Evolutionary conservation across 2,329 filamentous ascomycete species (phyloP).

Genomic region (Cladophialophora psammophila): DNA sequence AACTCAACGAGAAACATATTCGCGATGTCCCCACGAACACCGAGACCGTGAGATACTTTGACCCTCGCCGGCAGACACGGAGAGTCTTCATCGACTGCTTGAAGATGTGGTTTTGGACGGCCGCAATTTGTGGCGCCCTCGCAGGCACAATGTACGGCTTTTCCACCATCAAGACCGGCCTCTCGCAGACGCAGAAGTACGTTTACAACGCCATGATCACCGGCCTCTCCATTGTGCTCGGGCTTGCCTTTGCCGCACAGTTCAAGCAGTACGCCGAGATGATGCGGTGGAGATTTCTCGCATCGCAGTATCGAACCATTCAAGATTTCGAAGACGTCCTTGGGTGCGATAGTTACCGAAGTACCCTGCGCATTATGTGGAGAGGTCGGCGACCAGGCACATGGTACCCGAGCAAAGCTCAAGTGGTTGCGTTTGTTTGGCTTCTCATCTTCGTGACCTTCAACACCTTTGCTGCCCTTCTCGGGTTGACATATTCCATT

Average conservation of each 20-base stretch:
- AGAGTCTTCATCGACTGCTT: constrained; percentile 30
- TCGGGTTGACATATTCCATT: constrained; percentile 38
- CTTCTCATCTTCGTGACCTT: constrained; percentile 29
- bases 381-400: constrained; percentile 12
- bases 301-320: constrained; percentile 28
- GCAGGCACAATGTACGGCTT: constrained; percentile 31
- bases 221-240: constrained; percentile 31
- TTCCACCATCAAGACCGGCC: constrained; percentile 12
- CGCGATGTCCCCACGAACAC: constrained; percentile 12
- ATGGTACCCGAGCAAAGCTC: constrained; percentile 26
- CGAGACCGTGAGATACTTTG: constrained; percentile 29
- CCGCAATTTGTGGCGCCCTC: constrained; percentile 27
- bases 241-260: constrained; percentile 30
- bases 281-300: constrained; percentile 36
- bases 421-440: constrained; percentile 29
- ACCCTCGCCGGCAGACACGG: constrained; percentile 28
- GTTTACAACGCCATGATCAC: constrained; percentile 33
- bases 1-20: constrained; percentile 31
- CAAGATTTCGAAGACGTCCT: constrained; percentile 34
- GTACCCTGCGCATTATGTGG: constrained; percentile 27
- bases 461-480: constrained; percentile 31
- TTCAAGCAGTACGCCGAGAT: constrained; percentile 36
- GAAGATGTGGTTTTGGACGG: constrained; percentile 32
- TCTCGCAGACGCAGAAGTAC: constrained; percentile 29
- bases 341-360: constrained; percentile 28